A percentile compares a stretch with the other conserved stretches of the same genome.
These are phyloP conservation scores for Ammopiptanthus mongolicus DNA, from an alignment of 306 rosid genomes.

Conservation along the genomic window DNA sequence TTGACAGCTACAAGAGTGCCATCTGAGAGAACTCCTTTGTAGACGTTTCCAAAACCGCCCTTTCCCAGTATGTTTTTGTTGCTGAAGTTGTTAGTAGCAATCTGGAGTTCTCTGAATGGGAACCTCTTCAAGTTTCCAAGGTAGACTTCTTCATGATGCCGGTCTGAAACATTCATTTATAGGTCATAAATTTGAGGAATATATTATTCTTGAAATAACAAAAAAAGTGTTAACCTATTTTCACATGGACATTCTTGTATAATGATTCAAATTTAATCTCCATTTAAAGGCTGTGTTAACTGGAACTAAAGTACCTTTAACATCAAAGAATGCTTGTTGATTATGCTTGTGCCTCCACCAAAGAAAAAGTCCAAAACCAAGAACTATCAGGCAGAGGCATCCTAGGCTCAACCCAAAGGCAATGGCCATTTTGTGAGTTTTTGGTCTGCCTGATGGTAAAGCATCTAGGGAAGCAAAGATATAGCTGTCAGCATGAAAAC, in stretches of 20 bases:
- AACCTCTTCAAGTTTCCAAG: conserved; percentile 53
- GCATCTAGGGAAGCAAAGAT: conserved; percentile 50
- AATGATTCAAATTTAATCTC: not conserved
- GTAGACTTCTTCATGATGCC: conserved; percentile 41
- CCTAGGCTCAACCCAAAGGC: conserved; percentile 87
- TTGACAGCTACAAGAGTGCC: conserved; percentile 44
- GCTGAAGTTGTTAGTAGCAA: conserved; percentile 46
- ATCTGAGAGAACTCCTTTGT: conserved; percentile 44
- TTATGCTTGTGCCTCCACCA: conserved; percentile 83
- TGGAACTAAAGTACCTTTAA: conserved; percentile 49
- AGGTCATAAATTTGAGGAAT: not conserved
- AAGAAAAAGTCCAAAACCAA: conserved; percentile 68
- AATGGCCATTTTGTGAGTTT: conserved; percentile 69
- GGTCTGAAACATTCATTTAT: conserved; percentile 10
- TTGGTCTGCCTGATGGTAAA: conserved; percentile 47
- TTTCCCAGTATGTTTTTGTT: conserved; percentile 42
- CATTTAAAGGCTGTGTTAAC: not conserved
- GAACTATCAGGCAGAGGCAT: conserved; percentile 67
- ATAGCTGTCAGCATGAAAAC: conserved; percentile 26
- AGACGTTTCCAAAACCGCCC: conserved; percentile 50
- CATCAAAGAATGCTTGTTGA: conserved; percentile 74
- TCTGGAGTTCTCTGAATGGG: conserved; percentile 43
- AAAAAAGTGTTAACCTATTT: not conserved
- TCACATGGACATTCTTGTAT: not conserved
- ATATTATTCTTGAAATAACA: not conserved